Conservation (phyloP, 176 grass and related monocot species). For the Carex pumila region DNA sequence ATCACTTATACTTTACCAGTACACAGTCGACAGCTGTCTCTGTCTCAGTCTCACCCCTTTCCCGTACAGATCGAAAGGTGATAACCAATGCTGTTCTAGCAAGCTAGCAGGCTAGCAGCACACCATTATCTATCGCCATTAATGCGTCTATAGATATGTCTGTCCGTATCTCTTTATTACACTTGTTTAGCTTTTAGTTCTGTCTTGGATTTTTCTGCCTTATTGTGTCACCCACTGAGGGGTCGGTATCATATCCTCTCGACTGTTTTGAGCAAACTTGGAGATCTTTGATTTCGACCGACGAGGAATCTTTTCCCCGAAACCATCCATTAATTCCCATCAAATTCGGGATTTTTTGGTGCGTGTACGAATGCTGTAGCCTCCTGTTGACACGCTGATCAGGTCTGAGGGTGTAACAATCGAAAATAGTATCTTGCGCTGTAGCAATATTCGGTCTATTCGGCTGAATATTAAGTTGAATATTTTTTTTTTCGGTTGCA, state of each 20-base stretch:
- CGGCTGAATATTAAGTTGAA: too few relatives aligned
- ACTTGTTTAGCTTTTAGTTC: not conserved
- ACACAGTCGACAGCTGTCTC: not conserved
- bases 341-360: not conserved
- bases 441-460: too few relatives aligned
- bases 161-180: not conserved
- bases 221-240: constrained; percentile 10
- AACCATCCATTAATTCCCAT: not conserved
- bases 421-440: too few relatives aligned
- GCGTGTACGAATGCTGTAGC: not conserved
- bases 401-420: too few relatives aligned
- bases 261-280: not conserved
- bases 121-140: not conserved
- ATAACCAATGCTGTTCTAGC: not conserved
- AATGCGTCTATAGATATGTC: constrained; percentile 1
- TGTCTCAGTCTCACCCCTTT: not conserved
- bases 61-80: not conserved
- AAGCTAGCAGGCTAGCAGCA: too few relatives aligned
- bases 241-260: constrained; percentile 12
- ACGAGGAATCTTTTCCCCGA: constrained; percentile 14
- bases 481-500: too few relatives aligned
- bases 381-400: too few relatives aligned
- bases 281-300: constrained; percentile 7
- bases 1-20: not conserved
- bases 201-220: constrained; percentile 6